Evolutionary conservation across 2,329 filamentous ascomycete genomes (phyloP).

Genomic region (Penicillium palitans): DNA sequence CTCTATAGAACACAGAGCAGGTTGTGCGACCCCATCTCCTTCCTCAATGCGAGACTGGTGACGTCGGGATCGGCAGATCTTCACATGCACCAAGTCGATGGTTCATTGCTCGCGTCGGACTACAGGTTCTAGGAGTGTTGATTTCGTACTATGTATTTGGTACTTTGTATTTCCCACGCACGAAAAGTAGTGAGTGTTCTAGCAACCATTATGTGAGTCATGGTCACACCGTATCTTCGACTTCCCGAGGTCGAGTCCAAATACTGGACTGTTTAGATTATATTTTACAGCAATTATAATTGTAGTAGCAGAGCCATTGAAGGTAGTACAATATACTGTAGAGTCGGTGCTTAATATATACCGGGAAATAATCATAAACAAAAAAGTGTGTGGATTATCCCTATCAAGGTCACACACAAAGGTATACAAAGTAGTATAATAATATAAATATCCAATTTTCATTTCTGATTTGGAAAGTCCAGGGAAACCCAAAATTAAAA

Average conservation of each 20-base stretch:
- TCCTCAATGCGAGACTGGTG: background rate
- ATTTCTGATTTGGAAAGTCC: slow-evolving; percentile 7
- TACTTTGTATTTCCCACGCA: background rate
- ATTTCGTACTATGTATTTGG: background rate
- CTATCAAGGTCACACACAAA: background rate
- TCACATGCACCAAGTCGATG: background rate
- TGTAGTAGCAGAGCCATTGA: background rate
- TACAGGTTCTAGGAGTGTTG: background rate
- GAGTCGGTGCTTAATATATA: background rate
- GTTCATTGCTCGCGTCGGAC: background rate
- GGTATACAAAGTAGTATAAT: background rate
- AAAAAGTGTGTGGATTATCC: background rate
- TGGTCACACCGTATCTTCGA: background rate
- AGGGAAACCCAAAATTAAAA: background rate
- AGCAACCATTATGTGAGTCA: background rate
- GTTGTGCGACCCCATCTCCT: background rate
- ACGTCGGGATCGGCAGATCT: slow-evolving; percentile 19
- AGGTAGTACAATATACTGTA: background rate
- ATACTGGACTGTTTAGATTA: background rate
- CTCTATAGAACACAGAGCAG: background rate
- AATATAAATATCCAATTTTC: background rate
- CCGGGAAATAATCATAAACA: background rate
- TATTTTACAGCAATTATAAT: too few relatives aligned
- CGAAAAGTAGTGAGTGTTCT: background rate
- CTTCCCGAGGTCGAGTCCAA: background rate